Evolutionary conservation across 1,139 yeast genomes (phyloP), one percentile per base, ranked within the genome.

Genomic region (Zygosaccharomyces sapae): DNA sequence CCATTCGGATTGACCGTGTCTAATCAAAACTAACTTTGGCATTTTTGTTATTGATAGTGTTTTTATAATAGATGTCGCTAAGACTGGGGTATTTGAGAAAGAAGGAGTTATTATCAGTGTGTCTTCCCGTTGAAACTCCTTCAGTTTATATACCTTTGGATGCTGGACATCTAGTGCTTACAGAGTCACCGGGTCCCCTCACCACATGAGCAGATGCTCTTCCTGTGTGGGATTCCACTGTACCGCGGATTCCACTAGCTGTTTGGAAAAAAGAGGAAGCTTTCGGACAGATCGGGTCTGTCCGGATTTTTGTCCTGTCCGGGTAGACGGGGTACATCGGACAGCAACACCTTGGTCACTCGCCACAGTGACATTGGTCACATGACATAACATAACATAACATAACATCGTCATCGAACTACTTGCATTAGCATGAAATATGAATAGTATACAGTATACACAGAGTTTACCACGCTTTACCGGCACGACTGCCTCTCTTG

Each of bases 1-100:
- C 97, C 97, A 90, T 73, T 87, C 97, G 75, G 96, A 86, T 79
- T 90, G 96, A 68, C 97, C 97, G 92, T 90, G 97, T 80, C 97
- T 85, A 63, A 85, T 86, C 70, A 85, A 76, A 67, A 85, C 79
- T 73, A 85, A 77, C 72, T 83, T 84, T 65, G 83, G 86, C 72
- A 75, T 75, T 72, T 30, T 50, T 39, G 41, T 51, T 27, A 35
- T 19, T 47, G 25, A 22, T 22, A 22, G 33, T 44, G 42, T 27
- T n/a, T 22, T 33, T 31, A n/a, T n/a, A n/a, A 33, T 45, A 34
- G 42, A 33, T 24, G 22, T 30, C 42, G 10, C 37, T 25, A 18
- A 38, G 22, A 12, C 7, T 29, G 18, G 3, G 25, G 33, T 24
- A 34, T n/a, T 13, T 12, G 13, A 6, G n/a, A 19, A 31, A 27